phyloP scores from a whole-genome alignment of 2,329 filamentous ascomycete genomes.

The Trichoderma sp. region DNA sequence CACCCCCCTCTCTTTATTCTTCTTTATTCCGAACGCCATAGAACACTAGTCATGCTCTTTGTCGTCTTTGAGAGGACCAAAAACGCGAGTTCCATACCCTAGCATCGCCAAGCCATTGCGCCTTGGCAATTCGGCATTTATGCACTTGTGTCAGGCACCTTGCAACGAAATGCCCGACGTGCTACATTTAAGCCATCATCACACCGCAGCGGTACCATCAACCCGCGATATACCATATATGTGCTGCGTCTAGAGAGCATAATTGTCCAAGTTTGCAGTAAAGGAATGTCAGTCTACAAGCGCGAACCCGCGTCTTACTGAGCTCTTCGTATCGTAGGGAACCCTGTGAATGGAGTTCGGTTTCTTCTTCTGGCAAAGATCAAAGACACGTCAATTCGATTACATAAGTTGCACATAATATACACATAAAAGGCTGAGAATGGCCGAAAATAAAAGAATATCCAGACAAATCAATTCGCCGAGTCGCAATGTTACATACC shows the following conservation, averaged over 20 bases:
- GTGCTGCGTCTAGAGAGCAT: neutral
- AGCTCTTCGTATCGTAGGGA: neutral
- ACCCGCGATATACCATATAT: neutral
- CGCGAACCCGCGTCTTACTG: neutral
- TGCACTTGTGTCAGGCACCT: neutral
- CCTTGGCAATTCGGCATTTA: neutral
- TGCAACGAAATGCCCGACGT: neutral
- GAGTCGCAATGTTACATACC: neutral
- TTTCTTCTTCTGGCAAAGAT: neutral
- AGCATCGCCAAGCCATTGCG: neutral
- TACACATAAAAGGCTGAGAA: too few species aligned
- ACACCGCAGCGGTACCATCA: too few species aligned
- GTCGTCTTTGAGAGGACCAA: neutral
- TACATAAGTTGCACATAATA: too few species aligned
- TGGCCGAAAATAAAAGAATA: too few species aligned
- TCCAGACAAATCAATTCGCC: neutral
- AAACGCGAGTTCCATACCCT: neutral
- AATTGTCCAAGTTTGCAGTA: neutral
- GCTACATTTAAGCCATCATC: neutral
- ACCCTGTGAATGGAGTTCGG: neutral
- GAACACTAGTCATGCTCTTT: neutral
- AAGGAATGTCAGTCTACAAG: neutral
- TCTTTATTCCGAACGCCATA: neutral
- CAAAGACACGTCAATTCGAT: too few species aligned
- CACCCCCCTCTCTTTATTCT: neutral